Base-by-base conservation (phyloP, 2,329 filamentous ascomycete genomes). In the Penicillium sp. region DNA sequence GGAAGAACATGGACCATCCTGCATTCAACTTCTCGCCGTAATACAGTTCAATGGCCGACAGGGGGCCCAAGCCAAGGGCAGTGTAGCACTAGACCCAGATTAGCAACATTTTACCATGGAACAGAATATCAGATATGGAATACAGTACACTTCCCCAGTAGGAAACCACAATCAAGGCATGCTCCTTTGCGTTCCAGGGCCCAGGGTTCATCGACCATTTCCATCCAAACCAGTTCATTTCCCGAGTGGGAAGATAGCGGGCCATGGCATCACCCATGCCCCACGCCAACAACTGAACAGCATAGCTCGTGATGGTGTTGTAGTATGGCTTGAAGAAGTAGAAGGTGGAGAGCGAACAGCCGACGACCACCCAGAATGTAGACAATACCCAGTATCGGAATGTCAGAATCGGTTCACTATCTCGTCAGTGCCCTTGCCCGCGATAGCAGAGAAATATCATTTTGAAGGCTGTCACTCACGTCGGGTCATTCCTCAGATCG, bases 151-250 rank as follows among this genome's bases (percentile, higher is more conserved):
- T 51, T 2, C 48, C 48, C 48, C 48, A 51, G 48, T 51, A 51
- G 14, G 48, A 4, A 9, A 51, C 48, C 28, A 51, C 33, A 38
- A 51, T 51, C 28, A 51, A 35, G 14, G 48, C 48, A 23, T 51
- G 48, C 48, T 51, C 48, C 21, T 51, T 51, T 16, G 48, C 48
- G 33, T 51, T 51, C 28, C 48, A 51, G 11, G 48, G 48, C 24
- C 46, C 46, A 28, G 46, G 46, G 46, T 48, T 48, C 24, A 48
- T 28, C 12, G 46, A 48, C 21, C 46, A 48, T 26, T 33, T 48
- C 46, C 46, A 48, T n/a, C 46, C 46, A 48, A 48, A 48, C 46
- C 46, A 48, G 12, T 48, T 48, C 24, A 48, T 28, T 33, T 48
- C 21, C 21, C 28, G 24, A 3, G 14, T 48, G 45, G 45, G 45